Percentiles rank a stretch among this genome's conserved stretches.
Conservation (phyloP, 169 alveolate species). For the Plasmodium malariae region DNA sequence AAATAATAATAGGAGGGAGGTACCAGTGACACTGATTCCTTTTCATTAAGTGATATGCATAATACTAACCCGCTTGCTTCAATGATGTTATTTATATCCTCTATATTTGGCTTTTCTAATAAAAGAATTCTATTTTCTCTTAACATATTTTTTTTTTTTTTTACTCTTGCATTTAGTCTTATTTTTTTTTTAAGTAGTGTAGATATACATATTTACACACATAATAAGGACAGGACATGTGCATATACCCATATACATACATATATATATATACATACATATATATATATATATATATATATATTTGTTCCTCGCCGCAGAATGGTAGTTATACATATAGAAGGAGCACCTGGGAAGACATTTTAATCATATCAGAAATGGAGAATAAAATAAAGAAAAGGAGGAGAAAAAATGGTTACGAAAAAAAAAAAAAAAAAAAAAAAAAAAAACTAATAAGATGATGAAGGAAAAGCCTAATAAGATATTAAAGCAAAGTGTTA, state of each 20-base stretch:
- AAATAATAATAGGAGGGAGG: conserved; percentile 56
- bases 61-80: conserved; percentile 46
- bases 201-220: no score
- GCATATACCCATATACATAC: not conserved
- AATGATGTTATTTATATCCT: conserved; percentile 39
- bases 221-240: not conserved
- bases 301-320: no score
- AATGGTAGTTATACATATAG: no score
- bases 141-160: conserved; percentile 30
- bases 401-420: no score
- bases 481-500: no score
- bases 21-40: conserved; percentile 34
- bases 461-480: no score
- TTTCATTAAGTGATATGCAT: conserved; percentile 44
- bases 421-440: no score
- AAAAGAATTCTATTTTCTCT: not conserved
- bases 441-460: no score
- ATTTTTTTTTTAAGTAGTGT: not conserved
- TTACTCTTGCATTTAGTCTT: no score
- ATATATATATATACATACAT: not conserved
- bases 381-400: no score
- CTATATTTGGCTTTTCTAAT: conserved; percentile 51
- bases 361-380: no score
- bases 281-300: not conserved
- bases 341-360: no score